Evolutionary conservation across 2,329 filamentous ascomycete genomes (phyloP), one percentile per base, ranked within the genome.

Genomic region (Sclerotinia nivalis): DNA sequence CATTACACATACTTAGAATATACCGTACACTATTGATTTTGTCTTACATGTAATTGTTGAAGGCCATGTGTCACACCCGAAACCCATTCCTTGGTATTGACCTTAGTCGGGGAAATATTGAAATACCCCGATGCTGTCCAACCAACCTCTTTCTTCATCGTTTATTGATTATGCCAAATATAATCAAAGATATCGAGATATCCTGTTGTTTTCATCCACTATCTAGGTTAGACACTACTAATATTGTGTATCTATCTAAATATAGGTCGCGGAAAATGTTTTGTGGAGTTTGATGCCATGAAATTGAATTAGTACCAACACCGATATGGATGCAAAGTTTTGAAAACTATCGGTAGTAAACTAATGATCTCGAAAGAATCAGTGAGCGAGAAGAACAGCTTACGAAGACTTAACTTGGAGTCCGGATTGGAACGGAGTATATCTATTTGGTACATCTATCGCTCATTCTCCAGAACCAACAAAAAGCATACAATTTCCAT

Each of bases 81-180:
- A 37, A 52, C 31, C 31, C 5, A 22, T 40, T 52, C 34, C 60
- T 52, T 50, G 47, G 31, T 31, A 22, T 43, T 43, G 40, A 43
- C 40, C 15, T 64, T 9, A 9, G 5, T 40, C 61, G 61, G 61
- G 52, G 47, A 28, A 52, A 52, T 28, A 10, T 50, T 18, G n/a
- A 52, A 52, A 50, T 25, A 45, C 22, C 52, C 61, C 61, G 61
- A 52, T 28, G 31, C 13, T 64, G 60, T 50, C 47, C 25, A 40
- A 15, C 47, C 47, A 64, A 25, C 31, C 22, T 50, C 59, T n/a
- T 49, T 31, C 22, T 62, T 31, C 22, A 10, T 58, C 20, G 20
- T n/a, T 31, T 18, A 37, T 34, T 56, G 22, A 13, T 37, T 20
- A 56, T 22, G 22, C 20, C 54, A 34, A 20, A 22, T 22, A 37